Evolutionary conservation across 805 yeast species (phyloP).

Genomic region (Ascoidea tarda): DNA sequence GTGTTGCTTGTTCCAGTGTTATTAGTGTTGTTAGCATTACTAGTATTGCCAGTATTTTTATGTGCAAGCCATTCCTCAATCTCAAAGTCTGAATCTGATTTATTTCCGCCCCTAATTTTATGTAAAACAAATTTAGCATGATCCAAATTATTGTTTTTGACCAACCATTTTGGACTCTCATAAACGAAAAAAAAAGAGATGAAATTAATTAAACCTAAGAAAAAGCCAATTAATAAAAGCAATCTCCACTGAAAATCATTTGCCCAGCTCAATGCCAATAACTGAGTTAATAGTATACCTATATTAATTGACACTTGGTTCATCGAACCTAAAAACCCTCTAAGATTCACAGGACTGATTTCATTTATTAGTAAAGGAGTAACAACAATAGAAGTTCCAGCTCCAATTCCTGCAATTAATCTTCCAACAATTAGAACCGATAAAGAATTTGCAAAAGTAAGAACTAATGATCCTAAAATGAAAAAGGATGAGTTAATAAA

Average conservation of each 20-base stretch:
- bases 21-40: slow-evolving; percentile 6
- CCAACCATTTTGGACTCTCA: slow-evolving; percentile 83
- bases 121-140: slow-evolving; percentile 26
- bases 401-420: slow-evolving; percentile 68
- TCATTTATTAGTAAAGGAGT: slow-evolving; percentile 76
- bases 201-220: slow-evolving; percentile 37
- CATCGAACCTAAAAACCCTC: slow-evolving; percentile 80
- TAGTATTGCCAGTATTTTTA: slow-evolving; percentile 15
- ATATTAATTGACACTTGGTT: slow-evolving; percentile 76
- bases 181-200: slow-evolving; percentile 29
- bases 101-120: slow-evolving; percentile 20
- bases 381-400: slow-evolving; percentile 78
- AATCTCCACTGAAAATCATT: slow-evolving; percentile 58
- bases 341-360: slow-evolving; percentile 50
- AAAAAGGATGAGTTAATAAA: slow-evolving; percentile 36
- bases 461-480: slow-evolving; percentile 47
- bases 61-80: slow-evolving; percentile 5
- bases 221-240: slow-evolving; percentile 47
- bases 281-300: slow-evolving; percentile 75
- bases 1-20: no score
- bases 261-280: slow-evolving; percentile 57
- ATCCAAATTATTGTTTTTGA: slow-evolving; percentile 27
- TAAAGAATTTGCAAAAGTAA: slow-evolving; percentile 34
- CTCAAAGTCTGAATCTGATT: slow-evolving; percentile 11
- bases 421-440: slow-evolving; percentile 46